Evolutionary conservation across 805 yeast species (phyloP).

Genomic region (Metschnikowia anglica): DNA sequence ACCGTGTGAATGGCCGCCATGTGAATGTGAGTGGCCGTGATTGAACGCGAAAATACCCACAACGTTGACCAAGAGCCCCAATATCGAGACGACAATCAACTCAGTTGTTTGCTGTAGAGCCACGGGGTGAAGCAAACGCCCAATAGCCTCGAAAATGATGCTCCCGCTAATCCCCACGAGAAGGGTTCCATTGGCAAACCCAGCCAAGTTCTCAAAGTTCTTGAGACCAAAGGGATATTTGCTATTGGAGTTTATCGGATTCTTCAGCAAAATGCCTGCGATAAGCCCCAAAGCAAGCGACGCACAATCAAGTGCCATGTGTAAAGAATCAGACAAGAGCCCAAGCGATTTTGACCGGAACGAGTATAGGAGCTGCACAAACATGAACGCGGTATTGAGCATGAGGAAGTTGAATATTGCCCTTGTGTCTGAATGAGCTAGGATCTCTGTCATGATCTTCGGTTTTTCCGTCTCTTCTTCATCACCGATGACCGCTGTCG

Average conservation of each 20-base stretch:
- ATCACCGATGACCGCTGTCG: neutral
- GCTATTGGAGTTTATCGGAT: slow-evolving; percentile 50
- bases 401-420: slow-evolving; percentile 86
- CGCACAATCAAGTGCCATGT: slow-evolving; percentile 93
- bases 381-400: slow-evolving; percentile 89
- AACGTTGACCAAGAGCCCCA: slow-evolving; percentile 85
- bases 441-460: slow-evolving; percentile 31
- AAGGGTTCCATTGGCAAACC: slow-evolving; percentile 90
- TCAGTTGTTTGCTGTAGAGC: slow-evolving; percentile 77
- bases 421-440: slow-evolving; percentile 60
- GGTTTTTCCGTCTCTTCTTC: slow-evolving; percentile 10
- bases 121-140: slow-evolving; percentile 77
- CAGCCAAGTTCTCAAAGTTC: slow-evolving; percentile 87
- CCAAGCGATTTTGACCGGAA: slow-evolving; percentile 92
- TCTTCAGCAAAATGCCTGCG: slow-evolving; percentile 62
- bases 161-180: slow-evolving; percentile 87
- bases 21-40: slow-evolving; percentile 65
- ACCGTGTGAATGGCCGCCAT: slow-evolving; percentile 45
- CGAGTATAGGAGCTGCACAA: slow-evolving; percentile 87
- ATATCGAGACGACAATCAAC: slow-evolving; percentile 73
- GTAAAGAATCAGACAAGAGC: slow-evolving; percentile 86
- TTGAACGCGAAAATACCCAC: slow-evolving; percentile 94
- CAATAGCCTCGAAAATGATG: slow-evolving; percentile 81
- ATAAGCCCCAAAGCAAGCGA: slow-evolving; percentile 85
- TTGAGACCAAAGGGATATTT: slow-evolving; percentile 83